Evolutionary conservation across 208 protist genomes (phyloP).

Genomic region (Acanthamoeba healyi): DNA sequence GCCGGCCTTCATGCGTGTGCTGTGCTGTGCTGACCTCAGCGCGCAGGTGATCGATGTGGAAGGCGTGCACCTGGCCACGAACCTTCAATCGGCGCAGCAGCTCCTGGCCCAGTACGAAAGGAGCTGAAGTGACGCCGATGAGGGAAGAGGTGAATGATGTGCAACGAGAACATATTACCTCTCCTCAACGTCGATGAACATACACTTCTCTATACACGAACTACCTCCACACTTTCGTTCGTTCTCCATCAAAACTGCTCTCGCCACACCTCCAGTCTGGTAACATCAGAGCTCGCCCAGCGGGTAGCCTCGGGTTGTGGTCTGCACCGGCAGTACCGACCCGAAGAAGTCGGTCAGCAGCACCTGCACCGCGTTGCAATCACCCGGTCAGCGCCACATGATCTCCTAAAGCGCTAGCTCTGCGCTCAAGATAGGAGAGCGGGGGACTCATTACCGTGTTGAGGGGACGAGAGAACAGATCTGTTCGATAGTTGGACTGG

Average conservation of each 20-base stretch:
- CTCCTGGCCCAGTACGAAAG: constrained; percentile 38
- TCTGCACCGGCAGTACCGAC: constrained; percentile 46
- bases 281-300: too few species aligned
- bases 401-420: too few species aligned
- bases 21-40: background rate
- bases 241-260: too few species aligned
- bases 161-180: too few species aligned
- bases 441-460: background rate
- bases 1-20: background rate
- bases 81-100: constrained; percentile 52
- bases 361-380: background rate
- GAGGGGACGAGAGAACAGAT: constrained; percentile 44
- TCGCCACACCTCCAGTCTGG: too few species aligned
- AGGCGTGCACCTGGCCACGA: constrained; percentile 61
- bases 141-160: too few species aligned
- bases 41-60: constrained; percentile 48
- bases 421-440: background rate
- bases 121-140: background rate
- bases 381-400: too few species aligned
- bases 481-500: constrained; percentile 53
- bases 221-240: too few species aligned
- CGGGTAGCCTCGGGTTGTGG: constrained; percentile 9
- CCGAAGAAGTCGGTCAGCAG: constrained; percentile 69
- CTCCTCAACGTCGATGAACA: too few species aligned
- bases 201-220: too few species aligned